Conservation (phyloP, 1,284 basidiomycete genomes). For the Leccinum solheimii region DNA sequence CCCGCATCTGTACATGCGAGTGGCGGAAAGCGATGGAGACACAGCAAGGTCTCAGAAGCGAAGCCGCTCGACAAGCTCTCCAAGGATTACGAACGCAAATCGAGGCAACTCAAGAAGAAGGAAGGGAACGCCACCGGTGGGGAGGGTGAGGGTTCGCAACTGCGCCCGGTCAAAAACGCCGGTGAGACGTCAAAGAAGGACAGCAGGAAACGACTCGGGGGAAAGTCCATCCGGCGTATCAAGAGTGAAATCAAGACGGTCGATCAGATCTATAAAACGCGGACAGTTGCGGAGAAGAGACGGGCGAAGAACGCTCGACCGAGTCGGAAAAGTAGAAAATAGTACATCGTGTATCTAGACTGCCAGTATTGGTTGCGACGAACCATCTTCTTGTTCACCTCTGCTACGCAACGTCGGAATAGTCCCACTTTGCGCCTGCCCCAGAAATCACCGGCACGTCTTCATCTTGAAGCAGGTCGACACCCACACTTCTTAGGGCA, state of each 20-base stretch:
- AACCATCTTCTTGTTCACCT: conserved; percentile 8
- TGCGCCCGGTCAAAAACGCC: conserved; percentile 16
- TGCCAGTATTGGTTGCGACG: not conserved
- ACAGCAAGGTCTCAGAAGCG: conserved; percentile 57
- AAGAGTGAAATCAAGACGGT: conserved; percentile 81
- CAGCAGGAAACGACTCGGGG: conserved; percentile 47
- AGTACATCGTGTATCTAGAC: conserved; percentile 19
- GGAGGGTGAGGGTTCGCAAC: conserved; percentile 20
- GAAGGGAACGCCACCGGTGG: conserved; percentile 31
- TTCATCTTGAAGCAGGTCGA: conserved; percentile 64
- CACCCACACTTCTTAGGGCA: conserved; percentile 71
- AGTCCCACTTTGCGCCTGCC: conserved; percentile 74
- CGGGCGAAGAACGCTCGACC: conserved; percentile 78
- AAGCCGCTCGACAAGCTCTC: conserved; percentile 74
- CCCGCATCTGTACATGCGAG: conserved; percentile 33
- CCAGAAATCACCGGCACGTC: conserved; percentile 54
- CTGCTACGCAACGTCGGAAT: conserved; percentile 39
- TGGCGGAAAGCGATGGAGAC: conserved; percentile 63
- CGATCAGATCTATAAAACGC: conserved; percentile 80
- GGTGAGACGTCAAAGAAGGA: conserved; percentile 32
- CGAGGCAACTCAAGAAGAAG: conserved; percentile 60
- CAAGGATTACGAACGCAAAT: conserved; percentile 71
- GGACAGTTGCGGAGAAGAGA: conserved; percentile 61
- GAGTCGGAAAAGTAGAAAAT: conserved; percentile 51
- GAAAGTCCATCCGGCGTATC: conserved; percentile 61